Percentiles rank a stretch among this genome's conserved stretches.
Evolutionary conservation across 2,329 filamentous ascomycete species (phyloP).

Genomic region (Fusarium redolens): DNA sequence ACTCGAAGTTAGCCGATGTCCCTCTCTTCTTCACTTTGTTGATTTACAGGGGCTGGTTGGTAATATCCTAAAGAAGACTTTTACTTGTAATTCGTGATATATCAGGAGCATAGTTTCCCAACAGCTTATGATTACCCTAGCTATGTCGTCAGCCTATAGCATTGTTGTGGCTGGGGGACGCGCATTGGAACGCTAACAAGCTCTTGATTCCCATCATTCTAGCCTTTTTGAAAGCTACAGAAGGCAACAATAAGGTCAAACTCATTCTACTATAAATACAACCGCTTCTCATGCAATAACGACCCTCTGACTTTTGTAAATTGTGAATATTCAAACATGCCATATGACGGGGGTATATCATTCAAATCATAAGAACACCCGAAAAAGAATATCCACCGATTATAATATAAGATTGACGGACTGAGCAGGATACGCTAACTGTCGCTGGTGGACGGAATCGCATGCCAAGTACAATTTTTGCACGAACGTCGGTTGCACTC

Average conservation of each 20-base stretch:
- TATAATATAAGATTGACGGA: neutral
- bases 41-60: neutral
- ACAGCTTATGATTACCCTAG: neutral
- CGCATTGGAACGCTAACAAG: neutral
- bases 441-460: constrained; percentile 1
- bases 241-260: neutral
- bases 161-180: neutral
- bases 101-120: neutral
- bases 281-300: neutral
- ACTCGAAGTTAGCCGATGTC: constrained; percentile 1
- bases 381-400: neutral
- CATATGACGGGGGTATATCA: constrained; percentile 16
- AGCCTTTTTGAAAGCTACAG: neutral
- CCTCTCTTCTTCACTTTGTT: neutral
- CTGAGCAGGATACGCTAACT: neutral
- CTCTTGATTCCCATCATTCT: neutral
- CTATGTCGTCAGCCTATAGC: neutral
- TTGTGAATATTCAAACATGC: neutral
- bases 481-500: constrained; percentile 24
- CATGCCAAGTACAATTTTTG: neutral
- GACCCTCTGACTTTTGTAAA: neutral
- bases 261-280: neutral
- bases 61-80: neutral
- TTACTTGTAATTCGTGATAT: neutral
- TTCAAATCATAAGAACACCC: neutral